A percentile compares a stretch with the other conserved stretches of the same genome.
Conservation (phyloP, 768 basidiomycete species). For the Harrya chromipes region DNA sequence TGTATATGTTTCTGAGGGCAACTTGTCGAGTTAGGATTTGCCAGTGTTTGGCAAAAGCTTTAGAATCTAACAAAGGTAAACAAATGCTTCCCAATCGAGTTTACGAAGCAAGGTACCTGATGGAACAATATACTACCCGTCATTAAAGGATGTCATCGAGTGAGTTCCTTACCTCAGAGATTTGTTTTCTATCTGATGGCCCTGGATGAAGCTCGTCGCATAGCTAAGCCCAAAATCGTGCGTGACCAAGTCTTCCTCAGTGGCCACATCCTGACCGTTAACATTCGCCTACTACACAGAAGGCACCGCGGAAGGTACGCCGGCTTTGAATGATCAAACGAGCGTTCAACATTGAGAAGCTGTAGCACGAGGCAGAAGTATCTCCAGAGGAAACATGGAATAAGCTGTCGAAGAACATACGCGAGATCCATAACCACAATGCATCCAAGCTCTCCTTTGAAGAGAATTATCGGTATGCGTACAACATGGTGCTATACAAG, state of each 20-base stretch:
- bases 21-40: too few species aligned
- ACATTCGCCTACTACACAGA: conserved; percentile 27
- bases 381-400: conserved; percentile 85
- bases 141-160: conserved; percentile 29
- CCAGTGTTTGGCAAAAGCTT: conserved; percentile 32
- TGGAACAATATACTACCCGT: conserved; percentile 16
- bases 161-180: conserved; percentile 9
- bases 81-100: conserved; percentile 19
- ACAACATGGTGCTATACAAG: conserved; percentile 90
- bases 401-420: conserved; percentile 78
- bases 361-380: conserved; percentile 68
- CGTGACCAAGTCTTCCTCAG: conserved; percentile 27
- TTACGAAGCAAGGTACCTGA: conserved; percentile 1
- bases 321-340: background rate
- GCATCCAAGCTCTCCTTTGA: conserved; percentile 86
- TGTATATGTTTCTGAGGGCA: background rate
- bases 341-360: conserved; percentile 1
- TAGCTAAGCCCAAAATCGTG: conserved; percentile 42
- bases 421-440: conserved; percentile 94
- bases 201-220: conserved; percentile 24
- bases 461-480: conserved; percentile 91
- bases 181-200: conserved; percentile 13
- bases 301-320: conserved; percentile 46
- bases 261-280: conserved; percentile 18
- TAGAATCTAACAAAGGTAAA: conserved; percentile 33